These are phyloP conservation scores for Pythium biforme DNA, from an alignment of 352 stramenopile genomes.

Conservation along the genomic window DNA sequence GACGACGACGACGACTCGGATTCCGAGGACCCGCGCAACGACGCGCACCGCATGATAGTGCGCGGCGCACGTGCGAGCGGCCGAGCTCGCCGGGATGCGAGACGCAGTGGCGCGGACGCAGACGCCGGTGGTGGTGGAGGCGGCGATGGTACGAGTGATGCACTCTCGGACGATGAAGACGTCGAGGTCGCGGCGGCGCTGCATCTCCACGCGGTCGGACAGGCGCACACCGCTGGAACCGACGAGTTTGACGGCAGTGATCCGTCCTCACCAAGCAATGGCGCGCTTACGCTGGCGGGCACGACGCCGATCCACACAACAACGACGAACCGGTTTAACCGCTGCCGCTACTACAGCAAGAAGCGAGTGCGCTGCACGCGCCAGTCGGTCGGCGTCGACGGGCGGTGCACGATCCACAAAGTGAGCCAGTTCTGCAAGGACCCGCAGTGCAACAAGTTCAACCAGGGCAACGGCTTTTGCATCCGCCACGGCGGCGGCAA, in stretches of 20 bases:
- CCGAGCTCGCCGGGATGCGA: not conserved
- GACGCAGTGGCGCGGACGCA: not conserved
- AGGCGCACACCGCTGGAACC: not conserved
- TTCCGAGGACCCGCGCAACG: conserved; percentile 11
- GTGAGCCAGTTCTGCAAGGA: conserved; percentile 84
- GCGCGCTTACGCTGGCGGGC: not conserved
- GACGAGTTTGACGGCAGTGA: conserved; percentile 11
- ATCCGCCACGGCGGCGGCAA: conserved; percentile 86
- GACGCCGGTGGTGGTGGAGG: not conserved
- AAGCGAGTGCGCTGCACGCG: conserved; percentile 64
- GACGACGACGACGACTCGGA: conserved; percentile 20
- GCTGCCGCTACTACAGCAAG: conserved; percentile 75
- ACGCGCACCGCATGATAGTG: not conserved
- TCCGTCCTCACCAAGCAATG: conserved; percentile 4
- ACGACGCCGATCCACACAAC: not conserved
- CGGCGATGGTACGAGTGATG: conserved; percentile 13
- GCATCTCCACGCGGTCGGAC: conserved; percentile 21
- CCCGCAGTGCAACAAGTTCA: conserved; percentile 79
- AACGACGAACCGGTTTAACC: conserved; percentile 28
- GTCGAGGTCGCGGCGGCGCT: conserved; percentile 23
- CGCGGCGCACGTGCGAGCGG: not conserved
- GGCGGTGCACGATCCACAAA: conserved; percentile 78
- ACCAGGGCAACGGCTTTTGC: conserved; percentile 81
- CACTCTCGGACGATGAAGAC: conserved; percentile 22
- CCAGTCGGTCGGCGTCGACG: conserved; percentile 64